Evolutionary conservation across 2,329 filamentous ascomycete species (phyloP).

Genomic region (Fusarium temperatum): DNA sequence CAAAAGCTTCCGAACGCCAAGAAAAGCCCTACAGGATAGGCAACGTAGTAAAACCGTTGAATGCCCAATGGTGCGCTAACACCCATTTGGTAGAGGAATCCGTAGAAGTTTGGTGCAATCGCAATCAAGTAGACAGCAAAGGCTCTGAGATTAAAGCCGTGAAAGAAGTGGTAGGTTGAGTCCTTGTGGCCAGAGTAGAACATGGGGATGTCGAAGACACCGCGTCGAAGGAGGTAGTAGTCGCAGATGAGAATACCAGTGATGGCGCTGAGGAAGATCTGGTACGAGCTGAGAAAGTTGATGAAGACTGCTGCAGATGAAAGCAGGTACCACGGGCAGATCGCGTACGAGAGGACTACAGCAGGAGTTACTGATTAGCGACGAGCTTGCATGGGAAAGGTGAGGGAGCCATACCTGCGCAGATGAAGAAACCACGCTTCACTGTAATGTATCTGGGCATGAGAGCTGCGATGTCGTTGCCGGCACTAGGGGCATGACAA

Average conservation of each 20-base stretch:
- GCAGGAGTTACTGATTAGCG: accelerated
- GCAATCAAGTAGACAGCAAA: constrained; percentile 3
- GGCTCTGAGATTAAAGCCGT: not conserved
- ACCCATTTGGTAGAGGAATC: constrained; percentile 9
- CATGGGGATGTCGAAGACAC: not conserved
- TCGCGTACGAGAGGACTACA: not conserved
- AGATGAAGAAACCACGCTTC: constrained; percentile 12
- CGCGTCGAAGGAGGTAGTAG: not conserved
- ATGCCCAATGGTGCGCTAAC: not conserved
- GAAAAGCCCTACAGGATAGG: not conserved
- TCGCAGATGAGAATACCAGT: constrained; percentile 9
- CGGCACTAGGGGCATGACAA: not conserved
- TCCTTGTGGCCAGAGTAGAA: not conserved
- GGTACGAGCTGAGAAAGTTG: constrained; percentile 16
- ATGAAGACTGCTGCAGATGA: constrained; percentile 8
- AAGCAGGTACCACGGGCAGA: constrained; percentile 1
- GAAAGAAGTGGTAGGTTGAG: not conserved
- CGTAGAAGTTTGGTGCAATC: constrained; percentile 8
- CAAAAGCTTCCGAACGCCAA: constrained; percentile 4
- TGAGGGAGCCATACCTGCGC: not conserved
- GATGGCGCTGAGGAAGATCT: constrained; percentile 13
- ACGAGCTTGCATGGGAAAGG: accelerated
- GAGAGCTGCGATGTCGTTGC: constrained; percentile 9
- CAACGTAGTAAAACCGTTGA: constrained; percentile 1
- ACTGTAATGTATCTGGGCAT: constrained; percentile 14